Percentiles rank a stretch among this genome's conserved stretches.
phyloP scores from a whole-genome alignment of 345 rosid genomes.

The Syzygium aqueum region DNA sequence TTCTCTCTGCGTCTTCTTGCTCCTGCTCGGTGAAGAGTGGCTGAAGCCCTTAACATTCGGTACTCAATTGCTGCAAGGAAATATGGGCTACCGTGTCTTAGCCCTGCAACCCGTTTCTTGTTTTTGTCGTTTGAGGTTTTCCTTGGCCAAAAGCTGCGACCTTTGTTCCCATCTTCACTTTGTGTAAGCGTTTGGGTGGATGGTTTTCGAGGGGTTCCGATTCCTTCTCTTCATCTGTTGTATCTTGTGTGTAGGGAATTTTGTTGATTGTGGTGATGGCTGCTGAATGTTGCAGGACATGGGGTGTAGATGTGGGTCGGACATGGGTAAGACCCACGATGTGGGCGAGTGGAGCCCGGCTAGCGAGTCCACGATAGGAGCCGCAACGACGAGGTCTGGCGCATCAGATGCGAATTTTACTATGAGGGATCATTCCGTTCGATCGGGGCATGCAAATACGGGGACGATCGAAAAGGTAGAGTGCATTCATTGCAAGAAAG shows the following conservation, averaged over 20 bases:
- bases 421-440: too few species aligned
- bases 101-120: too few species aligned
- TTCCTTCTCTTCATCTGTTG: neutral
- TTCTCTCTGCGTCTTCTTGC: neutral
- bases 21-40: neutral
- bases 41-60: neutral
- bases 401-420: neutral
- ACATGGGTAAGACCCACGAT: neutral
- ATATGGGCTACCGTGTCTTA: too few species aligned
- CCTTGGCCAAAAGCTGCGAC: neutral
- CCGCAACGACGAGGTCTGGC: neutral
- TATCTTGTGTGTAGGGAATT: neutral
- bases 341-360: neutral
- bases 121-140: too few species aligned
- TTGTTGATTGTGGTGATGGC: neutral
- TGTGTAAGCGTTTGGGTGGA: neutral
- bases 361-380: neutral
- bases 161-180: neutral
- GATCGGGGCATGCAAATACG: too few species aligned
- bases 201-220: neutral
- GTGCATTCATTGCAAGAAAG: too few species aligned
- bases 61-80: too few species aligned
- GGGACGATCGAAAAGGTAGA: too few species aligned
- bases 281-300: neutral
- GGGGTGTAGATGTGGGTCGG: neutral